Percentiles rank a stretch among this genome's conserved stretches.
Conservation (phyloP, 2,329 filamentous ascomycete genomes). For the Cladophialophora carrionii region DNA sequence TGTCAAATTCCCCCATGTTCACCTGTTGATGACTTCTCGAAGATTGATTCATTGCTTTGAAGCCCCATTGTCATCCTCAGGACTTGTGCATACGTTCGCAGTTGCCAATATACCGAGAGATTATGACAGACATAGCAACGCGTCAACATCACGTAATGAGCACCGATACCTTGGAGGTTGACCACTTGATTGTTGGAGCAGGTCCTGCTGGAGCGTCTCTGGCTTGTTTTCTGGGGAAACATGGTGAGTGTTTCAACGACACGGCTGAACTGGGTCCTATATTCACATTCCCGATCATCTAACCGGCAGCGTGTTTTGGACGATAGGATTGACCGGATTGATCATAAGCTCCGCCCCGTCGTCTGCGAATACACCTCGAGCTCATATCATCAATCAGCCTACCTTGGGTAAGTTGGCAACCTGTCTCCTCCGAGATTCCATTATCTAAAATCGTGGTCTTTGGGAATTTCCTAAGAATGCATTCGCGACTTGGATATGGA, state of each 20-base stretch:
- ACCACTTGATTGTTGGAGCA: slow-evolving; percentile 9
- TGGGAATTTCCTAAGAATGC: slow-evolving; percentile 4
- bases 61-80: slow-evolving; percentile 6
- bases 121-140: slow-evolving; percentile 7
- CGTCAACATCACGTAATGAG: slow-evolving; percentile 9
- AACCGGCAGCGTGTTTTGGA: slow-evolving; percentile 11
- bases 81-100: background rate
- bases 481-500: slow-evolving; percentile 6
- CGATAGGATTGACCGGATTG: slow-evolving; percentile 10
- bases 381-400: slow-evolving; percentile 26
- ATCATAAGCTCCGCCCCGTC: slow-evolving; percentile 7
- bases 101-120: slow-evolving; percentile 4
- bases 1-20: slow-evolving; percentile 2
- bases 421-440: background rate
- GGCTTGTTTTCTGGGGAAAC: background rate
- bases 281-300: slow-evolving; percentile 11
- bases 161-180: slow-evolving; percentile 10
- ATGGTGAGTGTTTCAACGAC: slow-evolving; percentile 12
- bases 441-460: slow-evolving; percentile 10
- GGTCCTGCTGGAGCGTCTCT: slow-evolving; percentile 2
- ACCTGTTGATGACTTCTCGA: slow-evolving; percentile 1
- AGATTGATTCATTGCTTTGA: slow-evolving; percentile 5
- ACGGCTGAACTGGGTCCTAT: slow-evolving; percentile 1
- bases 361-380: slow-evolving; percentile 21
- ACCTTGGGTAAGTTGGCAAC: slow-evolving; percentile 18